Evolutionary conservation across 2,329 filamentous ascomycete genomes (phyloP).

Genomic region (Aspergillus glaucus): DNA sequence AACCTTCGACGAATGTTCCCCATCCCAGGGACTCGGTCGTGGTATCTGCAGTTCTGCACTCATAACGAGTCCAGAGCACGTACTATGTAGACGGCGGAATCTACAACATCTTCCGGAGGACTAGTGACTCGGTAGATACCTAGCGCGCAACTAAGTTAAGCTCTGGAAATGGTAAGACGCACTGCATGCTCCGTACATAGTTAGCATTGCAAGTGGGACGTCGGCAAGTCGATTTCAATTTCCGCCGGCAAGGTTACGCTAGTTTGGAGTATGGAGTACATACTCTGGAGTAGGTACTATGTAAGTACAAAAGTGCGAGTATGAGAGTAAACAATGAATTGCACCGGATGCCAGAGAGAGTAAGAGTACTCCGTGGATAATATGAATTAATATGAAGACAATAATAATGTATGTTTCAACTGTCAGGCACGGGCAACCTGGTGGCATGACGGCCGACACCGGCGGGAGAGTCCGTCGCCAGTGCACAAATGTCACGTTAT

Average conservation of each 20-base stretch:
- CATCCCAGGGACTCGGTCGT: not conserved
- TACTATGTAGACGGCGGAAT: no score
- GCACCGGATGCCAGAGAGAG: no score
- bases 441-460: not conserved
- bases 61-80: no score
- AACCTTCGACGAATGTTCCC: no score
- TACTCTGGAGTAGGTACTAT: not conserved
- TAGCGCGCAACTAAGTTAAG: not conserved
- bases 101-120: no score
- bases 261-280: not conserved
- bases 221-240: not conserved
- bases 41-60: not conserved
- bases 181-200: not conserved
- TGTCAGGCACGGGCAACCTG: not conserved
- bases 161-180: no score
- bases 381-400: not conserved
- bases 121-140: not conserved
- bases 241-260: not conserved
- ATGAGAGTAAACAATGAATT: no score
- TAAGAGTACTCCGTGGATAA: no score
- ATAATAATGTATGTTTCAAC: not conserved
- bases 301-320: not conserved
- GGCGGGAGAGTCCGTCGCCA: not conserved
- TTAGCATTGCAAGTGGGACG: not conserved
- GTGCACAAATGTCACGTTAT: no score